These are phyloP conservation scores for Trichocladium antarcticum DNA, from an alignment of 495 filamentous ascomycete genomes.

Conservation along the genomic window DNA sequence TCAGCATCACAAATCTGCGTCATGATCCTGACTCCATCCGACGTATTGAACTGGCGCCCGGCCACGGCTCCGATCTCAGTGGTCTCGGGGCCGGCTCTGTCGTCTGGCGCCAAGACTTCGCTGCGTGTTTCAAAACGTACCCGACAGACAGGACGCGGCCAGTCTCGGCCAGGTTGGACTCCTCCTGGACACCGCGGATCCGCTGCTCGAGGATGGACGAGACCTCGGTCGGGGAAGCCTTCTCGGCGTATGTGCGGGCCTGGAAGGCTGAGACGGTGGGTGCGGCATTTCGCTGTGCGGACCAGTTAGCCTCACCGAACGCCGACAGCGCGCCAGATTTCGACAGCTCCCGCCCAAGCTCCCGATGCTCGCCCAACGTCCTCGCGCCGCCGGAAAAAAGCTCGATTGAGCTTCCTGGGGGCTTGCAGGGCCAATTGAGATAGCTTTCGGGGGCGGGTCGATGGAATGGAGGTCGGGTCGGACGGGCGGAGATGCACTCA, in stretches of 20 bases:
- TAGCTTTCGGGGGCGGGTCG: constrained; percentile 21
- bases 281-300: constrained; percentile 68
- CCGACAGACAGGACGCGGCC: constrained; percentile 97
- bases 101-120: constrained; percentile 15
- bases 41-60: neutral
- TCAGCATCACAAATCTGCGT: constrained; percentile 28
- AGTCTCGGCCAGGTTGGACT: constrained; percentile 92
- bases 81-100: constrained; percentile 3
- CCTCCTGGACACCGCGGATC: constrained; percentile 95
- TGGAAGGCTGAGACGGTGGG: constrained; percentile 67
- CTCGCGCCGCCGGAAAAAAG: constrained; percentile 19
- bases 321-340: constrained; percentile 29
- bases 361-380: constrained; percentile 13
- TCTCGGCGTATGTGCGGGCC: constrained; percentile 84
- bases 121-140: constrained; percentile 49
- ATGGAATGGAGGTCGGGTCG: constrained; percentile 32
- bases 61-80: neutral
- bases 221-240: constrained; percentile 93
- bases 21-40: neutral
- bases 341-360: constrained; percentile 29
- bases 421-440: constrained; percentile 25
- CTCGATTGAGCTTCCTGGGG: constrained; percentile 39
- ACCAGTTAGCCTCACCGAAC: constrained; percentile 43
- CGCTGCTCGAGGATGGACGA: constrained; percentile 98
- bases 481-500: constrained; percentile 52